phyloP scores from a whole-genome alignment of 2,329 filamentous ascomycete genomes.

The Aspergillus amoenus region DNA sequence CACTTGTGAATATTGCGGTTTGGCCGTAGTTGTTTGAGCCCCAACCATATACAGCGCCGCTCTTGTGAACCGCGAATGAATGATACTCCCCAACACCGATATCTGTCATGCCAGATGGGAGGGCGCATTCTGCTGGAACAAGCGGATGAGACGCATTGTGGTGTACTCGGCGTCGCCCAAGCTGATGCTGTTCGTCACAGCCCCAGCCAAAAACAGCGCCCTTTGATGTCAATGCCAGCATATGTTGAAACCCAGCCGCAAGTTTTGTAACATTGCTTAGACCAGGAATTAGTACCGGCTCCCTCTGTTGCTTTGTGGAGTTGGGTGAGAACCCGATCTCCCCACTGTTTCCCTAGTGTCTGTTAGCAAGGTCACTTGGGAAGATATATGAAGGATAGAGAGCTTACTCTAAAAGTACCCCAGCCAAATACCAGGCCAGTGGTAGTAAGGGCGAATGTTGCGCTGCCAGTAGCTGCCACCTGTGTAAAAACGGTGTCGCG shows the following conservation, averaged over 20 bases:
- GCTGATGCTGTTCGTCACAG: conserved; percentile 68
- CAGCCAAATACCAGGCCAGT: conserved; percentile 77
- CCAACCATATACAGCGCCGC: conserved; percentile 62
- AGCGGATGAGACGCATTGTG: conserved; percentile 49
- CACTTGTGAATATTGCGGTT: conserved; percentile 62
- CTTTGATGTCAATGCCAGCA: conserved; percentile 65
- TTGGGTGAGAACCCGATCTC: conserved; percentile 54
- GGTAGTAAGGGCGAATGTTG: conserved; percentile 72
- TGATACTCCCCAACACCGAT: conserved; percentile 40
- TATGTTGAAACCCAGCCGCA: conserved; percentile 68
- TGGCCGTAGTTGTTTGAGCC: conserved; percentile 80
- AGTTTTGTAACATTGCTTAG: conserved; percentile 66
- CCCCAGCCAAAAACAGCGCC: conserved; percentile 71
- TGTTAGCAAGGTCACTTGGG: no score
- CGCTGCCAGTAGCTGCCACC: conserved; percentile 71
- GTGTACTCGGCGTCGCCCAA: conserved; percentile 57
- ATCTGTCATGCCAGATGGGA: conserved; percentile 52
- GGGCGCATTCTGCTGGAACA: conserved; percentile 50
- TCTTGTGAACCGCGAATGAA: conserved; percentile 45
- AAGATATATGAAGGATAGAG: not conserved
- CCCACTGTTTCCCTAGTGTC: conserved; percentile 52
- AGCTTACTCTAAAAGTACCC: conserved; percentile 72
- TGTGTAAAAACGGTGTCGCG: conserved; percentile 64
- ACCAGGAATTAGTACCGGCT: conserved; percentile 46
- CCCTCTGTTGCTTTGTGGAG: conserved; percentile 40